Base-by-base conservation (phyloP, 2,329 filamentous ascomycete species). In the Monascus ruber region DNA sequence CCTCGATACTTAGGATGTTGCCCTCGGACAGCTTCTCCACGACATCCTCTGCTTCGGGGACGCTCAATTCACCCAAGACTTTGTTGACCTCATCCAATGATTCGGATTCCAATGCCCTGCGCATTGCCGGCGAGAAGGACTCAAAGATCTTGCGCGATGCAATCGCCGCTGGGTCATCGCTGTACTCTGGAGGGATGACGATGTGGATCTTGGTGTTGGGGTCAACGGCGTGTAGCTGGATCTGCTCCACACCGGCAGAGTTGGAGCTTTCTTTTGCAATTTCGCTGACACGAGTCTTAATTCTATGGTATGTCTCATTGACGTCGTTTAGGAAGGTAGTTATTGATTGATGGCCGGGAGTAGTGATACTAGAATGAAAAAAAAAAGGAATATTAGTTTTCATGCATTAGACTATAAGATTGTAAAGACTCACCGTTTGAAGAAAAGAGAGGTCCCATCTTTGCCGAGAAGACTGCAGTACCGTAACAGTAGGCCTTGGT, bases 201-300 rank as follows among this genome's bases (percentile, higher is more conserved):
- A 96, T 95, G 58, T 85, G 84, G 60, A 98, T 95, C 44, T 84
- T 81, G 3, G 89, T 95, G 35, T 83, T 83, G 0, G 89, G 89
- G 60, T 95, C 87, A 7, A 98, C 88, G 9, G 91, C 89, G 59
- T 98, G 91, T 35, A 98, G 74, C 64, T 98, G 93, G 50, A 98
- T 98, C 63, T 95, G 89, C 68, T 98, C 91, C 6, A 94, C 83
- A 17, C 82, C 85, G 24, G 72, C 76, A 2, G 65, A 64, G 5
- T 69, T 68, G 34, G 71, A 65, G 42, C 70, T 64, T 50, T 82
- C 72, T 46, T 75, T 76, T 32, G 69, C 71, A 47, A 94, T 81
- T 61, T 93, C 85, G 5, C 74, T 72, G 1, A 83, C 79, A 35
- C 91, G 79, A 25, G 72, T 79, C 53, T 79, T 79, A 62, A 98